Evolutionary conservation across 768 basidiomycete species (phyloP).

Genomic region (Phallus indusiatus): DNA sequence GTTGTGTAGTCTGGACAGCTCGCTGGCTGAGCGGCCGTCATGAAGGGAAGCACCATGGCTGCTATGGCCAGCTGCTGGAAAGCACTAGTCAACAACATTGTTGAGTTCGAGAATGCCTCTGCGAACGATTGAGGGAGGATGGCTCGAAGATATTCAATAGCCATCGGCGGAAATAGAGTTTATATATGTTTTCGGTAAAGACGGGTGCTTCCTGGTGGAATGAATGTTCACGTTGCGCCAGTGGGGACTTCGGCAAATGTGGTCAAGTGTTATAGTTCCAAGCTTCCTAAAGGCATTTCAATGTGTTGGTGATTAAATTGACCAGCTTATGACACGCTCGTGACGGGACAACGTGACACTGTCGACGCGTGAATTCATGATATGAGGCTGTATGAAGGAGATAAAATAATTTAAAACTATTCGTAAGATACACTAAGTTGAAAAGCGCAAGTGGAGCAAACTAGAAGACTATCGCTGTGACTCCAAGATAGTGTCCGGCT

Average conservation of each 20-base stretch:
- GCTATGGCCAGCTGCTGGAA: background rate
- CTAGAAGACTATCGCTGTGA: background rate
- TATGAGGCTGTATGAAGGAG: background rate
- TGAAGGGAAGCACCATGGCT: constrained; percentile 9
- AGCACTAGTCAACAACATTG: background rate
- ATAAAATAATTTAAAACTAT: background rate
- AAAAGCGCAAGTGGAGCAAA: background rate
- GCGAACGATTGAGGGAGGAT: background rate
- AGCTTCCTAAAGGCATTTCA: background rate
- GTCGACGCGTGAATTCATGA: background rate
- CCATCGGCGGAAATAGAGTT: background rate
- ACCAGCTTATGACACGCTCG: background rate
- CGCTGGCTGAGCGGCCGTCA: constrained; percentile 14
- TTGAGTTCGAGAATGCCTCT: background rate
- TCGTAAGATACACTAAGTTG: background rate
- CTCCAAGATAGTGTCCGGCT: background rate
- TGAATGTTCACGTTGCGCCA: no score
- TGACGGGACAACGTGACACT: background rate
- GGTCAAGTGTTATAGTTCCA: background rate
- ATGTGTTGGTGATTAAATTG: background rate
- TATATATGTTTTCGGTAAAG: background rate
- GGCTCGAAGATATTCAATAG: background rate
- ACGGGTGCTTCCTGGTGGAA: background rate
- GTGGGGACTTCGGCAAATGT: background rate
- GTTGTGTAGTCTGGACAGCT: constrained; percentile 54